A percentile compares a stretch with the other conserved stretches of the same genome.
These are phyloP conservation scores for Benincasa hispida DNA, from an alignment of 306 rosid genomes.

Conservation along the genomic window DNA sequence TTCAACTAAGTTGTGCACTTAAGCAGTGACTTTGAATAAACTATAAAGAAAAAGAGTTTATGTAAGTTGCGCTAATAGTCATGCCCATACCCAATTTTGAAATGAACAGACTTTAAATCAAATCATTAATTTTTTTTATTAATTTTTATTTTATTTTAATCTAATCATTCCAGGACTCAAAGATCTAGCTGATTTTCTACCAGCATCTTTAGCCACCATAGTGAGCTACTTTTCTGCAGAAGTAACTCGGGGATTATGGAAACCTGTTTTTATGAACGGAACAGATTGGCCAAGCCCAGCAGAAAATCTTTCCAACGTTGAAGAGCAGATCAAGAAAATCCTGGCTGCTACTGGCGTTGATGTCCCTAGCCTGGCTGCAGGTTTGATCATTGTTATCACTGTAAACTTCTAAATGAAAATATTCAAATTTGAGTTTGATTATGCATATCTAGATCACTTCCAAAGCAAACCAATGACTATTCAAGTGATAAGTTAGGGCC, in stretches of 20 bases:
- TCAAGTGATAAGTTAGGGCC: neutral
- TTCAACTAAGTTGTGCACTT: neutral
- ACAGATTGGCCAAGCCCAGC: conserved; percentile 99
- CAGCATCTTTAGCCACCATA: conserved; percentile 90
- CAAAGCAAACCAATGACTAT: neutral
- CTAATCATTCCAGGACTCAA: conserved; percentile 60
- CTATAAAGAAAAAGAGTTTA: neutral
- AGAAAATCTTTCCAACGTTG: conserved; percentile 71
- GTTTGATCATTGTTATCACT: conserved; percentile 21
- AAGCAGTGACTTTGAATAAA: neutral
- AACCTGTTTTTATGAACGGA: conserved; percentile 91
- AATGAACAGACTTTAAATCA: neutral
- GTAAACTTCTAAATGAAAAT: neutral
- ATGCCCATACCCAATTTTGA: neutral
- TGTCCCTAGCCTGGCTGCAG: conserved; percentile 90
- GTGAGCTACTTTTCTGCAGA: conserved; percentile 95
- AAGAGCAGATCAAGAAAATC: conserved; percentile 83
- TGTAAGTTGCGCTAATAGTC: neutral
- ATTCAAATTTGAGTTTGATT: neutral
- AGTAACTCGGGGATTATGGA: conserved; percentile 93
- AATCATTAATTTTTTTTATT: conserved; percentile 6
- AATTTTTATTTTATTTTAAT: no score
- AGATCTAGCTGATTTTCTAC: conserved; percentile 95
- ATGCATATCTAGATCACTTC: neutral
- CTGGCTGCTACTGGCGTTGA: conserved; percentile 92